Base-by-base conservation (phyloP, 23 red algal genomes). In the Agarophyton chilense region DNA sequence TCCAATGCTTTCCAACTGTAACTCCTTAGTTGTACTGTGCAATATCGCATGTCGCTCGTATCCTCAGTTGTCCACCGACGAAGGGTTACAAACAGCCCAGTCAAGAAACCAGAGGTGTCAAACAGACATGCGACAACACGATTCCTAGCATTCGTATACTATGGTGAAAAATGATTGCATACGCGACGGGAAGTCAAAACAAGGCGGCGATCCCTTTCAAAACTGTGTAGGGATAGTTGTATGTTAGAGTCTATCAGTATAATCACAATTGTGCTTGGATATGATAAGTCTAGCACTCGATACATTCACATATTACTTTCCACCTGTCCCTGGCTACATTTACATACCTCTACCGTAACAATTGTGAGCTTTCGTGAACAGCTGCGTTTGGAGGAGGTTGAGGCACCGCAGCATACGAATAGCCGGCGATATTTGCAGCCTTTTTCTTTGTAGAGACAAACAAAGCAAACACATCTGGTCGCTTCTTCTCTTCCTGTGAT, bases 401-500 rank as follows among this genome's bases (percentile, higher is more conserved):
- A 47, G 68, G 68, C 12, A 74, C 68, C 3, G 86, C 86, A 11
- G 53, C 71, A 54, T 90, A 90, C 57, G 86, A 78, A 64, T 90
- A 90, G 17, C 86, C 86, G 4, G 86, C 86, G 56, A 90, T 90
- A 43, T 90, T 90, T 32, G 55, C 51, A 17, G 86, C 70, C 72
- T 90, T 90, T 49, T 90, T 90, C 86, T 90, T 90, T 18, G 86
- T 90, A 34, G 72, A 44, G 12, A 90, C 86, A 79, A 90, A 90
- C 45, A 90, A 32, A 4, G 86, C 86, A 77, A 90, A 90, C 31
- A 90, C 72, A 45, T 90, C 86, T 26, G 86, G 86, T 57, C 72
- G 68, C 54, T 90, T 90, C 72, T 66, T 90, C 16, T 66, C 72
- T 63, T 79, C 86, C 10, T 28, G 40, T 7, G 26, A n/a, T 29